Evolutionary conservation across 768 basidiomycete genomes (phyloP), one percentile per base, ranked within the genome.

Genomic region (Saitozyma podzolica): DNA sequence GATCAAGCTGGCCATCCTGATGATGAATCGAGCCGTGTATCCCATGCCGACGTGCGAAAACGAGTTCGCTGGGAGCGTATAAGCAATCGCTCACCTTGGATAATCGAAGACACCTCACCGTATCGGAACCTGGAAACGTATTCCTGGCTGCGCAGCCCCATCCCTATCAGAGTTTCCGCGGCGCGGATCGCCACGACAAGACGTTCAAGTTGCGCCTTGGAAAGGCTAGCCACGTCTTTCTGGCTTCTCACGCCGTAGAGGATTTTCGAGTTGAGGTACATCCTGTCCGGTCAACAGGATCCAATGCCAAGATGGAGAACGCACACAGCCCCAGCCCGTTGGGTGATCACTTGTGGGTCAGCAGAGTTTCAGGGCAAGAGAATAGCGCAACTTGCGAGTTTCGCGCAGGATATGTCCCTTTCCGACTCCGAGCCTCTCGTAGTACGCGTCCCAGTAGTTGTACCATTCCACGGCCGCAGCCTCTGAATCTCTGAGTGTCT

Each of bases 1-100:
- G 3, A 70, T 53, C 20, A 75, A 54, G 41, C 63, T 72, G 9
- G 69, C 63, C 68, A 70, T 63, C 1, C 74, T 62, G 14, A 75
- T 75, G 56, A 75, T 47, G 63, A 69, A 72, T 52, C 74, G 58
- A 9, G 74, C 68, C 42, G 67, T 64, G 50, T 68, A 75, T 0
- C 69, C 71, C 19, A 63, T 49, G 40, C 61, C 61, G 20, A 59
- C 49, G 37, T 66, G 59, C 17, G 59, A 54, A 41, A 54, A 54
- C 14, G 39, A n/a, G 48, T 61, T 61, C 51, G 52, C 70, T 67
- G 52, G 10, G 19, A n/a, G 14, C 6, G 54, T 64, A 29, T 29
- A 29, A 29, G 29, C 29, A 29, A 29, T 29, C 29, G 29, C 29
- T 29, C 29, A 29, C 29, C 29, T 17, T 39, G 17, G 16, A 13